A percentile compares a stretch with the other conserved stretches of the same genome.
phyloP scores from a whole-genome alignment of 2,329 filamentous ascomycete species.

The Emericellopsis cladophorae region DNA sequence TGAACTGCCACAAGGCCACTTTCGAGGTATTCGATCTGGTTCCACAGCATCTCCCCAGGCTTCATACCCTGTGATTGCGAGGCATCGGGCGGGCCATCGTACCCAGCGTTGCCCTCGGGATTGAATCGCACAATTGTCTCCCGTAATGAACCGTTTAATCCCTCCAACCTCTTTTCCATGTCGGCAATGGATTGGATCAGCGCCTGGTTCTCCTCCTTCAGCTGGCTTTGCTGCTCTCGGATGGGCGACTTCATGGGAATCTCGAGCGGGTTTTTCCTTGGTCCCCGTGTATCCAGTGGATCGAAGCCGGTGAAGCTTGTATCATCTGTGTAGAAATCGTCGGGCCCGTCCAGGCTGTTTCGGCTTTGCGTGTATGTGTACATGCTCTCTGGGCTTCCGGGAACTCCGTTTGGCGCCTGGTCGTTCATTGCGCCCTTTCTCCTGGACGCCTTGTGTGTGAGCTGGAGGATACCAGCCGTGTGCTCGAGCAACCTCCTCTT shows the following conservation, averaged over 20 bases:
- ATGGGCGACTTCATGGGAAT: slow-evolving; percentile 46
- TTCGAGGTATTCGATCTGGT: slow-evolving; percentile 60
- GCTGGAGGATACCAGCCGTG: slow-evolving; percentile 81
- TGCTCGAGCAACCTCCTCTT: slow-evolving; percentile 73
- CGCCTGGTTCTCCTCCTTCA: slow-evolving; percentile 33
- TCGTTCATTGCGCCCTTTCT: slow-evolving; percentile 27
- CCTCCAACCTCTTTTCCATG: slow-evolving; percentile 54
- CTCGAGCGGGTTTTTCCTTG: slow-evolving; percentile 27
- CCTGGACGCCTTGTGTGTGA: slow-evolving; percentile 70
- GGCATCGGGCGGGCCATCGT: slow-evolving; percentile 26
- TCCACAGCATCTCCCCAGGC: slow-evolving; percentile 32
- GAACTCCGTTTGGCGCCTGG: slow-evolving; percentile 42
- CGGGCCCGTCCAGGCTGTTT: slow-evolving; percentile 41
- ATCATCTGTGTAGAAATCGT: slow-evolving; percentile 61
- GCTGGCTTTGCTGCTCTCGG: slow-evolving; percentile 37
- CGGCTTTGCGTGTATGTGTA: slow-evolving; percentile 54
- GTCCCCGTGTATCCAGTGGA: slow-evolving; percentile 33
- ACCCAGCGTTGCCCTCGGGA: slow-evolving; percentile 37
- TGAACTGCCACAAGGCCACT: slow-evolving; percentile 49
- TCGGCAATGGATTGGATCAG: slow-evolving; percentile 40
- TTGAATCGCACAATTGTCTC: slow-evolving; percentile 54
- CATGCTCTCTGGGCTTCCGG: slow-evolving; percentile 65
- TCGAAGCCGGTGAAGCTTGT: slow-evolving; percentile 61
- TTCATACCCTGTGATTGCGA: slow-evolving; percentile 15
- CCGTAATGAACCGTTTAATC: slow-evolving; percentile 53